Conservation (phyloP, 805 yeast species). For the Candida berthetii region DNA sequence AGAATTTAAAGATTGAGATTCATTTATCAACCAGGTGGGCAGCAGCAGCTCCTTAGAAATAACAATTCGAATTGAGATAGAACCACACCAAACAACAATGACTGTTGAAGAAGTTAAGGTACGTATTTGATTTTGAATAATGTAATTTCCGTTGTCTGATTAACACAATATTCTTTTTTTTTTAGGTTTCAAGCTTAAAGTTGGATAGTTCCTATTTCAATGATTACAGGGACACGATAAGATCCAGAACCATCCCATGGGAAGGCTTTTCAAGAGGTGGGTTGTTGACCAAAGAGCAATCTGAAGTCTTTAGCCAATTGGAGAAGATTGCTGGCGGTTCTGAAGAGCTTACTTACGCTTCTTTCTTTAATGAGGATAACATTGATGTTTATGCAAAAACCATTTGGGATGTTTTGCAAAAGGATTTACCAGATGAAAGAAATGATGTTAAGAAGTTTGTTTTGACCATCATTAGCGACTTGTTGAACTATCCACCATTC, state of each 20-base stretch:
- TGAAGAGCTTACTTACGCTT: conserved; percentile 26
- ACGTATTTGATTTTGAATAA: no score
- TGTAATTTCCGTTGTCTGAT: no score
- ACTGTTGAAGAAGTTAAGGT: not conserved
- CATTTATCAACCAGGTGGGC: no score
- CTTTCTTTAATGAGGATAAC: conserved; percentile 30
- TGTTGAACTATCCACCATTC: conserved; percentile 27
- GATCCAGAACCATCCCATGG: conserved; percentile 87
- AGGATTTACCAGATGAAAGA: conserved; percentile 45
- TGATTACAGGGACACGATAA: conserved; percentile 59
- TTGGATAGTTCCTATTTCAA: conserved; percentile 63
- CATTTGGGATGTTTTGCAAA: conserved; percentile 46
- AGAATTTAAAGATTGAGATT: no score
- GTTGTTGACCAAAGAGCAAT: conserved; percentile 61
- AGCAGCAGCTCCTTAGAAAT: no score
- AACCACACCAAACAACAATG: not conserved
- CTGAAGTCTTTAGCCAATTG: conserved; percentile 31
- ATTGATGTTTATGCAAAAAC: conserved; percentile 48
- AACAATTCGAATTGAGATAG: not conserved
- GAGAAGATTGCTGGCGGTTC: conserved; percentile 23
- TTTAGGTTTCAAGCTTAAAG: conserved; percentile 25
- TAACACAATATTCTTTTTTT: not conserved
- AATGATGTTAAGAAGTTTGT: conserved; percentile 57
- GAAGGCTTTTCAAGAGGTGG: conserved; percentile 79
- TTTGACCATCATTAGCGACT: conserved; percentile 56